These are phyloP conservation scores for Otatea glauca DNA, from an alignment of 176 grass and related monocot genomes.

Conservation along the genomic window DNA sequence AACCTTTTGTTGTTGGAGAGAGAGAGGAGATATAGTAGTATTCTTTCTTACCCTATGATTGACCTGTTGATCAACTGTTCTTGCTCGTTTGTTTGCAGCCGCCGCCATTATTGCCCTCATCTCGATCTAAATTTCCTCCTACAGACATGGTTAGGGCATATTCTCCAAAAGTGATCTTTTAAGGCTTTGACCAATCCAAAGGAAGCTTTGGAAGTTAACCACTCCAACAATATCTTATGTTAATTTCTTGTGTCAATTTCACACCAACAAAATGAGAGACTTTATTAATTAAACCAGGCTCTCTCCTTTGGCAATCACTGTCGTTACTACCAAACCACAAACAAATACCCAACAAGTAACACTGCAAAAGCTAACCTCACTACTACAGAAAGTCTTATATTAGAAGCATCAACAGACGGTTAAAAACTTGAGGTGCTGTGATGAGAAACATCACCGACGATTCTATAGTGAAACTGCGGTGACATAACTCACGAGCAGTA, in stretches of 20 bases:
- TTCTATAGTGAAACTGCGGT: too few species aligned
- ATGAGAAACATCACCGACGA: too few species aligned
- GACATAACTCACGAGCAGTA: too few species aligned
- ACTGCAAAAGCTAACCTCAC: background rate
- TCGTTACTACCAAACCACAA: background rate
- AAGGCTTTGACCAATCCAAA: slow-evolving; percentile 14
- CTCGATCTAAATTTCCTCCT: background rate
- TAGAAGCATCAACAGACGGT: too few species aligned
- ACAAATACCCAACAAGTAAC: background rate
- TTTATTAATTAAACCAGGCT: slow-evolving; percentile 9
- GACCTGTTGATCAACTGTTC: background rate
- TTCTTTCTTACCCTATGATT: background rate
- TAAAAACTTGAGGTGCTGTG: too few species aligned
- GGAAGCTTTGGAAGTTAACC: slow-evolving; percentile 1
- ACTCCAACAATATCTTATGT: background rate
- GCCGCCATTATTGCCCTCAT: background rate
- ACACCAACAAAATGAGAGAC: slow-evolving; percentile 23
- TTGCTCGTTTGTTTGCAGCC: background rate
- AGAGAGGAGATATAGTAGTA: background rate
- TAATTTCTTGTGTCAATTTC: slow-evolving; percentile 30
- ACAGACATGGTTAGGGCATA: background rate
- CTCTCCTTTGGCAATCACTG: background rate
- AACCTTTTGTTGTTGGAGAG: background rate
- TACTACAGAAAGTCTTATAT: too few species aligned
- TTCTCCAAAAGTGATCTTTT: slow-evolving; percentile 29